phyloP scores from a whole-genome alignment of 1,139 yeast species.

The Yamadazyma trypodendri region DNA sequence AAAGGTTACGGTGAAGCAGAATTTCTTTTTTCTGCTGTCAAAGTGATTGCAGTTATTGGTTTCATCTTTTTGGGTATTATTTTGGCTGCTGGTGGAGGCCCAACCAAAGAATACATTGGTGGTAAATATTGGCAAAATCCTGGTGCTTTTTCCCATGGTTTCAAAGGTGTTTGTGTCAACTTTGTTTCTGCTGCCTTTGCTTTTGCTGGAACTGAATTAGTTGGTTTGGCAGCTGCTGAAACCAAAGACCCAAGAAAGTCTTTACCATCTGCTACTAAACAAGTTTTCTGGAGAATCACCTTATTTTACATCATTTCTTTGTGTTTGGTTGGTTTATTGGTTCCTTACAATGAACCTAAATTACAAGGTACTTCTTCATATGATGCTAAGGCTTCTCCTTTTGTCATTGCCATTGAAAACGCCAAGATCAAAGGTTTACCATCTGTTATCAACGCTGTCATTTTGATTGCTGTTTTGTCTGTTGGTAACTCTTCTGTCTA shows the following conservation, averaged over 20 bases:
- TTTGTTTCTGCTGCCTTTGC: conserved; percentile 49
- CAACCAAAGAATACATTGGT: conserved; percentile 51
- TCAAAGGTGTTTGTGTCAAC: conserved; percentile 53
- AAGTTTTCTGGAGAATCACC: conserved; percentile 48
- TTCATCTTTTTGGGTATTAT: conserved; percentile 72
- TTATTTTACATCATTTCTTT: conserved; percentile 46
- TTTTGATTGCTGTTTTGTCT: conserved; percentile 46
- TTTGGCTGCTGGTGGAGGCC: conserved; percentile 64
- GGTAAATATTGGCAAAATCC: conserved; percentile 59
- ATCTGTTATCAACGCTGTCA: conserved; percentile 48
- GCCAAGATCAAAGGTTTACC: conserved; percentile 47
- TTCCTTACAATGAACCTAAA: conserved; percentile 34
- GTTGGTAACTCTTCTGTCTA: conserved; percentile 58
- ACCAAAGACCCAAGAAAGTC: conserved; percentile 40
- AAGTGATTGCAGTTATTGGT: conserved; percentile 64
- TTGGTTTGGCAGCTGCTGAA: conserved; percentile 47
- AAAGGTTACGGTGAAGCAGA: conserved; percentile 74
- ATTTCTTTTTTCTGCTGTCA: conserved; percentile 58
- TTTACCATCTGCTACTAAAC: conserved; percentile 46
- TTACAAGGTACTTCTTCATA: conserved; percentile 36
- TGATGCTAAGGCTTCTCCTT: conserved; percentile 48
- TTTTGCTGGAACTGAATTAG: conserved; percentile 48
- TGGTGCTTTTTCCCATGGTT: conserved; percentile 66
- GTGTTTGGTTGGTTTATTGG: conserved; percentile 43
- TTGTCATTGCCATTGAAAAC: conserved; percentile 43